A percentile compares a stretch with the other conserved stretches of the same genome.
Conservation (phyloP, 1,139 yeast genomes). For the Candida glucosophila region DNA sequence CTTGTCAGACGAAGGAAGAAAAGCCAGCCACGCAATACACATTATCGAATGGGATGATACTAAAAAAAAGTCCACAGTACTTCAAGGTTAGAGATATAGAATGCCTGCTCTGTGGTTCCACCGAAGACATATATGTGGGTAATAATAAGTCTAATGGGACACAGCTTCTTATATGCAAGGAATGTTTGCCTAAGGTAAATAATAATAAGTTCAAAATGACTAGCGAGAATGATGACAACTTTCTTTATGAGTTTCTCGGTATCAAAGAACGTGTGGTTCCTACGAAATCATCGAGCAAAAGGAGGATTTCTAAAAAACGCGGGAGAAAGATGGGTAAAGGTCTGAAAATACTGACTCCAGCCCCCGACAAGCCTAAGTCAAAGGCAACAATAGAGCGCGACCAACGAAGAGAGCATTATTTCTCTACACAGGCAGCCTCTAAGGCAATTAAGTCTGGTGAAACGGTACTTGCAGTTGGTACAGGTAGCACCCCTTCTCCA, state of each 20-base stretch:
- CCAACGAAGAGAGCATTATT: conserved; percentile 32
- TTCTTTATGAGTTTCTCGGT: conserved; percentile 40
- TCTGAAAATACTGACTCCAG: no score
- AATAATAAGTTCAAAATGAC: conserved; percentile 17
- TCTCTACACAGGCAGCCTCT: conserved; percentile 23
- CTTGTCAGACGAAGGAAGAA: conserved; percentile 39
- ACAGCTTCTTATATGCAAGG: conserved; percentile 29
- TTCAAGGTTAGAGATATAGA: conserved; percentile 41
- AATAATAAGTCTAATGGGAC: conserved; percentile 8
- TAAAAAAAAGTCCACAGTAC: conserved; percentile 40
- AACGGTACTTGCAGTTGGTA: conserved; percentile 37
- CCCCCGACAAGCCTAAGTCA: not conserved
- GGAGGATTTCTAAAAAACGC: conserved; percentile 16
- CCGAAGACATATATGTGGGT: conserved; percentile 32
- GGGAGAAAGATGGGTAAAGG: conserved; percentile 16
- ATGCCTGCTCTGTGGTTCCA: conserved; percentile 38
- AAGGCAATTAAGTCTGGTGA: conserved; percentile 30
- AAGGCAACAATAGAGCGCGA: conserved; percentile 19
- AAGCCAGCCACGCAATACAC: conserved; percentile 44
- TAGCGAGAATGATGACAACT: conserved; percentile 40
- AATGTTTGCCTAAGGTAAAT: conserved; percentile 26
- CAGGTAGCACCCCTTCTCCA: conserved; percentile 10
- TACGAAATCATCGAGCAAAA: conserved; percentile 10
- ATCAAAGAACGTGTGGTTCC: conserved; percentile 33
- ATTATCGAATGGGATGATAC: conserved; percentile 46